These are phyloP conservation scores for Durotheca rogersii DNA, from an alignment of 495 filamentous ascomycete species.

Conservation along the genomic window DNA sequence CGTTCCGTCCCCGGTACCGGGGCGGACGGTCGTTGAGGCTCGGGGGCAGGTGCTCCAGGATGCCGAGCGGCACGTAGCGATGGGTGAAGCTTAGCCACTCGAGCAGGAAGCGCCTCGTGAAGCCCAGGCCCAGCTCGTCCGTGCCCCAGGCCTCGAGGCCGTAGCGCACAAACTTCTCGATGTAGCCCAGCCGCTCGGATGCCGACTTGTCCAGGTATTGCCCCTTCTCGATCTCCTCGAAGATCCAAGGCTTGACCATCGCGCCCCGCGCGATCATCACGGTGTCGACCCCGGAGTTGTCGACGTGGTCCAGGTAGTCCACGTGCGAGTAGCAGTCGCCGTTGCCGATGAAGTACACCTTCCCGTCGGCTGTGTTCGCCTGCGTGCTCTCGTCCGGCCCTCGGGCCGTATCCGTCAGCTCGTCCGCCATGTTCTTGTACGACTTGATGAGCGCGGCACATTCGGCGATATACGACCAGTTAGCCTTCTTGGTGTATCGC, in stretches of 20 bases:
- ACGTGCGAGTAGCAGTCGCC: conserved; percentile 92
- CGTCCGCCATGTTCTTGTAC: conserved; percentile 64
- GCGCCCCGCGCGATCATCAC: conserved; percentile 93
- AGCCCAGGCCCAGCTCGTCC: conserved; percentile 88
- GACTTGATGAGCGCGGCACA: conserved; percentile 80
- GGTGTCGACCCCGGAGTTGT: conserved; percentile 73
- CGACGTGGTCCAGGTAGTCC: conserved; percentile 79
- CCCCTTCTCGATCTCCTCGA: conserved; percentile 87
- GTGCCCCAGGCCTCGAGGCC: conserved; percentile 92
- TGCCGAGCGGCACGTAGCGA: conserved; percentile 85
- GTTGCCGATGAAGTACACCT: conserved; percentile 90
- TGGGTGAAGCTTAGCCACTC: conserved; percentile 93
- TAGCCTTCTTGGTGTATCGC: conserved; percentile 82
- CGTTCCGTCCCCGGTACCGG: conserved; percentile 76
- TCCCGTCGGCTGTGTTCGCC: conserved; percentile 54
- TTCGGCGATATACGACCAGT: conserved; percentile 93
- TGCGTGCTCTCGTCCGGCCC: conserved; percentile 69
- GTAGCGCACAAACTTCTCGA: conserved; percentile 86
- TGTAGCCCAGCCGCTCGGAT: conserved; percentile 76
- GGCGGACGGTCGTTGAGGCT: conserved; percentile 85
- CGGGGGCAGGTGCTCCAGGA: conserved; percentile 85
- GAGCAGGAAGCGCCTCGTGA: conserved; percentile 83
- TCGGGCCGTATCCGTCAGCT: conserved; percentile 68
- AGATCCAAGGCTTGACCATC: conserved; percentile 95
- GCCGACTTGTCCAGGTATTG: conserved; percentile 96